These are phyloP conservation scores for Camillea tinctor DNA, from an alignment of 2,329 filamentous ascomycete species.

Conservation along the genomic window DNA sequence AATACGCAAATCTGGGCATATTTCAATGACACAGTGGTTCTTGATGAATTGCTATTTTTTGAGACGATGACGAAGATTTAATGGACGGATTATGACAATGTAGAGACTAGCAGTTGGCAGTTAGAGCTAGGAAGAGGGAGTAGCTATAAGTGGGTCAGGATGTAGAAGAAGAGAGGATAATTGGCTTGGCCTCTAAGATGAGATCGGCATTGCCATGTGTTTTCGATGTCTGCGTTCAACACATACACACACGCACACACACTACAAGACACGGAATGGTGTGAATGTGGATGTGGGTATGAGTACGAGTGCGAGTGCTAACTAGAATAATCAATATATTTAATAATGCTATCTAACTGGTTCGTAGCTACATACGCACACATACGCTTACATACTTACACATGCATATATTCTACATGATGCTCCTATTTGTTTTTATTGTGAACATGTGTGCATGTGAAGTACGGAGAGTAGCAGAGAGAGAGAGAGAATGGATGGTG, in stretches of 20 bases:
- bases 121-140: not conserved
- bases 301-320: too few species aligned
- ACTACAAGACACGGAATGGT: not conserved
- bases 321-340: too few species aligned
- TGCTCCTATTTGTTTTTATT: not conserved
- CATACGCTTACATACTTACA: too few species aligned
- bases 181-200: not conserved
- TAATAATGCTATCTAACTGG: not conserved
- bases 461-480: too few species aligned
- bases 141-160: not conserved
- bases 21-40: not conserved
- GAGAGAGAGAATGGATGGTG: too few species aligned
- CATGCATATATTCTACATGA: not conserved
- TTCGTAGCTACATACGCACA: not conserved
- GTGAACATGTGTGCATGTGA: too few species aligned
- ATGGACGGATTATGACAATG: not conserved
- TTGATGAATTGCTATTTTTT: not conserved
- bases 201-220: not conserved
- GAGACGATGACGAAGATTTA: not conserved
- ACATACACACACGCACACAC: too few species aligned
- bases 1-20: not conserved
- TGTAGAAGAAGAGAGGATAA: not conserved
- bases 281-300: not conserved
- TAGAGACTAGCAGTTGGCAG: not conserved
- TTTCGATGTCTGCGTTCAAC: not conserved